phyloP scores from a whole-genome alignment of 73 alveolate species.

The Paramecium bursaria region DNA sequence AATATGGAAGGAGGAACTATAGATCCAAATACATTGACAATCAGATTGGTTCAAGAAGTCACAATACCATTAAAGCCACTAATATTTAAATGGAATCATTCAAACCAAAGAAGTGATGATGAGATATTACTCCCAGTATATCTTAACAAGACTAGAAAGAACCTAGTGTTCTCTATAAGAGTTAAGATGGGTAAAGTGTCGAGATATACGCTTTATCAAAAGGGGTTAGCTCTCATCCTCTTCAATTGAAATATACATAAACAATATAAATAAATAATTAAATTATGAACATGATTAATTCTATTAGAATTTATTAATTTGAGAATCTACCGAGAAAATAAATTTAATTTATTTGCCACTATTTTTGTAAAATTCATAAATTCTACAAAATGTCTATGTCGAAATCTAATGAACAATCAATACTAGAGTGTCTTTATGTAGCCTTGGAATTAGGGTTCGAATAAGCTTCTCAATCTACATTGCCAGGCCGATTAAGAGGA shows the following conservation, averaged over 20 bases:
- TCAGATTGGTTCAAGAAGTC: conserved; percentile 80
- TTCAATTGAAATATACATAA: conserved; percentile 53
- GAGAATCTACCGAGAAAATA: too few species aligned
- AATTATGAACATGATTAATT: too few species aligned
- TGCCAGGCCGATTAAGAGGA: too few species aligned
- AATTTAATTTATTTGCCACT: too few species aligned
- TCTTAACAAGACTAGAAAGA: conserved; percentile 88
- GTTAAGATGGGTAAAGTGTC: conserved; percentile 65
- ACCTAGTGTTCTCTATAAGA: conserved; percentile 83
- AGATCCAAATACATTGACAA: conserved; percentile 72
- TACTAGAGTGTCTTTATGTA: too few species aligned
- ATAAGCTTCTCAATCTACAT: too few species aligned
- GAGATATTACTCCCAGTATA: conserved; percentile 89
- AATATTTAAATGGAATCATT: conserved; percentile 82
- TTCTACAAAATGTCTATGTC: too few species aligned
- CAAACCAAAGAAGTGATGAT: conserved; percentile 75
- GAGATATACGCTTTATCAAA: conserved; percentile 44
- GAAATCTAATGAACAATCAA: too few species aligned
- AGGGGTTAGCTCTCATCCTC: conserved; percentile 19
- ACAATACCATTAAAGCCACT: conserved; percentile 78
- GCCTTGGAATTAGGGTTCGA: too few species aligned
- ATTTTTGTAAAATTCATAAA: too few species aligned
- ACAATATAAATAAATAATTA: too few species aligned
- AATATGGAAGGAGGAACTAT: conserved; percentile 93
- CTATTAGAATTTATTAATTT: too few species aligned